A percentile compares a stretch with the other conserved stretches of the same genome.
These are phyloP conservation scores for Rugonectria rugulosa DNA, from an alignment of 2,329 filamentous ascomycete species.

Conservation along the genomic window DNA sequence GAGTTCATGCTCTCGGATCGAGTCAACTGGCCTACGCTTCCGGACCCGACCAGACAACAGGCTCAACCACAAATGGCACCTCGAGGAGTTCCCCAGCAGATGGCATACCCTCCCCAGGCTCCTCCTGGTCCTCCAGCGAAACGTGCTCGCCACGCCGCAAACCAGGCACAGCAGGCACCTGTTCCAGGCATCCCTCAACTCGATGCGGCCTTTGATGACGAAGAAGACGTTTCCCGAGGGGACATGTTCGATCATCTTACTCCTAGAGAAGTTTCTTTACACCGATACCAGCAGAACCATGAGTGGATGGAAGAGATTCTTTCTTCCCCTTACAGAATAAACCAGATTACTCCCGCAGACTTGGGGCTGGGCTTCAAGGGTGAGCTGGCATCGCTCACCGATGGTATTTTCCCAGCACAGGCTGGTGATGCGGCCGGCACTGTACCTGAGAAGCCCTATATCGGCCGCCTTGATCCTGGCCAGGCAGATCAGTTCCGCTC, in stretches of 20 bases:
- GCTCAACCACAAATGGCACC: conserved; percentile 56
- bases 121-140: conserved; percentile 62
- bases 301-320: conserved; percentile 99
- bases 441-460: conserved; percentile 64
- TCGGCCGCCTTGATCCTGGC: conserved; percentile 71
- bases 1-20: conserved; percentile 95
- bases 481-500: conserved; percentile 85
- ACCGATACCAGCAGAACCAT: conserved; percentile 92
- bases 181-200: conserved; percentile 49
- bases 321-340: conserved; percentile 85
- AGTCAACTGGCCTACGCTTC: conserved; percentile 87
- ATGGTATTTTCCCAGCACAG: conserved; percentile 80
- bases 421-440: conserved; percentile 56
- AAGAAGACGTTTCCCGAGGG: conserved; percentile 86
- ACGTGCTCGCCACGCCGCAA: conserved; percentile 57
- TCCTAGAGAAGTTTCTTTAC: conserved; percentile 85
- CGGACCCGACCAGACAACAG: conserved; percentile 59
- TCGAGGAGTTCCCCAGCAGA: conserved; percentile 63
- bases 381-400: conserved; percentile 80
- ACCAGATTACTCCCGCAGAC: conserved; percentile 86
- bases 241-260: conserved; percentile 92
- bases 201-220: conserved; percentile 74
- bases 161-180: conserved; percentile 47
- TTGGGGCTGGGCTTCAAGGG: conserved; percentile 86
- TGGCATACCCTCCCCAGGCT: conserved; percentile 67